phyloP scores from a whole-genome alignment of 352 stramenopile genomes.

The Pythium coloratum region DNA sequence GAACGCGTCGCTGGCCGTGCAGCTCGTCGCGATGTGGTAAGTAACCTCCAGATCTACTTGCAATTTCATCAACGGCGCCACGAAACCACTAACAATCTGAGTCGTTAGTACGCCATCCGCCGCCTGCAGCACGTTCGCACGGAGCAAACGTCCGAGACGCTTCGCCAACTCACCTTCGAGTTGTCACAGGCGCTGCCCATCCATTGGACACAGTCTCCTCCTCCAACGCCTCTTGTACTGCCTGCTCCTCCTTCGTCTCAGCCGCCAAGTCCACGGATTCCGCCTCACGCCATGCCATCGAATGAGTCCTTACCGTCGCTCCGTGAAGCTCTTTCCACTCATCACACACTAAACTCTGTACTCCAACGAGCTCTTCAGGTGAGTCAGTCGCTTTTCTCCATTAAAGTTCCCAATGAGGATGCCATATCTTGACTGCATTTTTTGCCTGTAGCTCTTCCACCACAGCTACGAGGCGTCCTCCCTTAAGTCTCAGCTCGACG shows the following conservation, averaged over 20 bases:
- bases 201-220: constrained; percentile 25
- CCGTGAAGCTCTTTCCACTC: not conserved
- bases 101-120: constrained; percentile 44
- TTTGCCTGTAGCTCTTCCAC: not conserved
- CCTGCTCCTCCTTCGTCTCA: not conserved
- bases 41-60: not conserved
- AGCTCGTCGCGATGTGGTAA: constrained; percentile 16
- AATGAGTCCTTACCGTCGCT: not conserved
- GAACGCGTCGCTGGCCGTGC: constrained; percentile 10
- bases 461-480: not conserved
- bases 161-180: constrained; percentile 39
- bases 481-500: not conserved
- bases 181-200: constrained; percentile 41
- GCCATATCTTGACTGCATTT: not conserved
- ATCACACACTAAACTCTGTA: not conserved
- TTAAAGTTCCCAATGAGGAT: too few species aligned
- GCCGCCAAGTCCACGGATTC: not conserved
- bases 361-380: constrained; percentile 22
- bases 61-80: not conserved
- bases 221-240: not conserved
- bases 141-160: constrained; percentile 18
- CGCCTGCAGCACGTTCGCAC: constrained; percentile 36
- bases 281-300: not conserved
- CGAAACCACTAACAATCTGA: not conserved
- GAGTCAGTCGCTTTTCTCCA: not conserved